Conservation (phyloP, 352 stramenopile species). For the Globisporangium abappressorium region DNA sequence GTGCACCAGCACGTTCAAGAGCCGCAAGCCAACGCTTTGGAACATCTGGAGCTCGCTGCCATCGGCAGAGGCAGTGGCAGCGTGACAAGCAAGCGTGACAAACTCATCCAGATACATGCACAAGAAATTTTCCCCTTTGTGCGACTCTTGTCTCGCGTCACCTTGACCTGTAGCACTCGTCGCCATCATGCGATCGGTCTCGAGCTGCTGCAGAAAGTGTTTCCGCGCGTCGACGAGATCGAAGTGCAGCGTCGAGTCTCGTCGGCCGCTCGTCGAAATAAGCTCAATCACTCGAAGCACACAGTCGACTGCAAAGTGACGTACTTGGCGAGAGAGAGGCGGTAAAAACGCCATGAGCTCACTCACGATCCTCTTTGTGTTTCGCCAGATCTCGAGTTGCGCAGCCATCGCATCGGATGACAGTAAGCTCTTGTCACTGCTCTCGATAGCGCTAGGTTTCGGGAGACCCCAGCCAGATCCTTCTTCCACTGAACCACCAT, state of each 20-base stretch:
- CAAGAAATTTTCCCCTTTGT: slow-evolving; percentile 53
- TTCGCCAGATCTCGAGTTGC: slow-evolving; percentile 69
- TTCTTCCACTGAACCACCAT: background rate
- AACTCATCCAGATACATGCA: slow-evolving; percentile 89
- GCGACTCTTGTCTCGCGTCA: background rate
- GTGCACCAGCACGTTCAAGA: slow-evolving; percentile 65
- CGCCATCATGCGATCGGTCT: background rate
- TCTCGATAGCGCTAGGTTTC: slow-evolving; percentile 3
- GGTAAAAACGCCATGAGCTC: slow-evolving; percentile 60
- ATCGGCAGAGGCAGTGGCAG: slow-evolving; percentile 65
- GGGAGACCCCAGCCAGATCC: slow-evolving; percentile 7
- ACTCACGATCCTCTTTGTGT: slow-evolving; percentile 65
- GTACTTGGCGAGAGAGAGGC: slow-evolving; percentile 68
- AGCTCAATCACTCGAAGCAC: slow-evolving; percentile 76
- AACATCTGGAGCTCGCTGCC: slow-evolving; percentile 76
- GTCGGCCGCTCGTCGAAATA: slow-evolving; percentile 24
- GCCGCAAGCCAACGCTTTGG: slow-evolving; percentile 61
- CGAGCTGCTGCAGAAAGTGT: slow-evolving; percentile 43
- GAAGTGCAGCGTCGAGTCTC: slow-evolving; percentile 55
- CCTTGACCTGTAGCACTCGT: background rate
- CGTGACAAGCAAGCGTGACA: slow-evolving; percentile 78
- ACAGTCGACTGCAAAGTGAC: slow-evolving; percentile 74
- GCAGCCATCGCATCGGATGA: slow-evolving; percentile 36
- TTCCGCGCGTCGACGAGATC: slow-evolving; percentile 53
- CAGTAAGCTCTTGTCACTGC: slow-evolving; percentile 24